Base-by-base conservation (phyloP, 805 yeast species). In the Candida jianshihensis region DNA sequence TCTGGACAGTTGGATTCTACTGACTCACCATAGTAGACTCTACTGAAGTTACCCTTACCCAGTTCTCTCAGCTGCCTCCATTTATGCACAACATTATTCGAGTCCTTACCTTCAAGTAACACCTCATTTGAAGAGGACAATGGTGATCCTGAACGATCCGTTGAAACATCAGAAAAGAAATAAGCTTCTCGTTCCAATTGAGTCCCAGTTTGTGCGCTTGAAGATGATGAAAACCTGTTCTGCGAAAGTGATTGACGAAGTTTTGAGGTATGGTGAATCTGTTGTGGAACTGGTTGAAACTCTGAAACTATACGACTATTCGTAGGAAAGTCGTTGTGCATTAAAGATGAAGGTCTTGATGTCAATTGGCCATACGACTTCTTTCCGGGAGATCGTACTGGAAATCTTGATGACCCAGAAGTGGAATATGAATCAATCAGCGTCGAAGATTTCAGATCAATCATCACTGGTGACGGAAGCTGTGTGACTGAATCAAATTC, bases 41-140 rank as follows among this genome's bases (percentile, higher is more conserved):
- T 68, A 54, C 87, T 78, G 55, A 82, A 83, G 20, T 78, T 71
- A 0, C 94, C 94, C 16, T 63, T 48, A 1, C 94, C 94, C 5
- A 83, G 63, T 30, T 69, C 63, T 31, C 54, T 58, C 1, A 59
- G 35, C 36, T 60, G 60, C 19, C 47, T 48, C 71, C 73, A 51
- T 9, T 38, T 37, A 16, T 41, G 48, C 9, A 29, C 25, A 1
- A 22, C 22, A 5, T 46, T 47, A 2, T 35, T 13, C 6, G 26
- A 33, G 29, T 52, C 54, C 5, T 26, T 20, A 6, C 56, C 55
- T 12, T 38, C 32, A 26, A 40, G 46, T 4, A 44, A 4, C 4
- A 28, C 25, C 17, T 29, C 39, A 4, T 25, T 22, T 6, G 31
- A 5, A 5, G 15, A 11, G 4, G 26, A 6, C 7, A 4, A 12